Evolutionary conservation across 495 filamentous ascomycete genomes (phyloP).

Genomic region (Lasiosphaeria miniovina): DNA sequence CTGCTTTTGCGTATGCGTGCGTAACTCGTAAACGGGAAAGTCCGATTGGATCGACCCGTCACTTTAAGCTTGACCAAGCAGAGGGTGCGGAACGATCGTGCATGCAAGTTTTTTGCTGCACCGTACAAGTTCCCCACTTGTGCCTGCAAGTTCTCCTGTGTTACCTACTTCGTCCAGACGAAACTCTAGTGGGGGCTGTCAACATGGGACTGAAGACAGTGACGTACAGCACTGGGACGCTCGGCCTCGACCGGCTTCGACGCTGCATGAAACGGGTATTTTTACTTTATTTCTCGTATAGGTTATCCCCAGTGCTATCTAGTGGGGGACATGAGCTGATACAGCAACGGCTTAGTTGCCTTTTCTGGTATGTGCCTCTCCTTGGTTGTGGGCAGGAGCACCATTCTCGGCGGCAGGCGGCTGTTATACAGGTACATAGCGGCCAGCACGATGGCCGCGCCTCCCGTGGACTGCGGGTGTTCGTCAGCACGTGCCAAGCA

Average conservation of each 20-base stretch:
- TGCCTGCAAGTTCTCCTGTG: no score
- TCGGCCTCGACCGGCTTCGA: not conserved
- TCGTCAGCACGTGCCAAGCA: slow-evolving; percentile 27
- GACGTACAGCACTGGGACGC: no score
- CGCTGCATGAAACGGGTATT: not conserved
- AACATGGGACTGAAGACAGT: no score
- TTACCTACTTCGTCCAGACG: no score
- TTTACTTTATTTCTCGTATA: not conserved
- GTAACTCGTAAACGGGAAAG: no score
- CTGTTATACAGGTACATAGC: slow-evolving; percentile 25
- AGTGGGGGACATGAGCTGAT: not conserved
- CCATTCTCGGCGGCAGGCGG: not conserved
- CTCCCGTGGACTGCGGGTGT: slow-evolving; percentile 29
- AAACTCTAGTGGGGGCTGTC: no score
- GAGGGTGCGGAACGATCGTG: no score
- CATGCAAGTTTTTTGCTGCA: no score
- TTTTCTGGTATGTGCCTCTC: slow-evolving; percentile 5
- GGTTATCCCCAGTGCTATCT: not conserved
- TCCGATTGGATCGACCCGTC: no score
- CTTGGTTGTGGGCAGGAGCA: slow-evolving; percentile 18
- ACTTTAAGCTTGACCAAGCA: no score
- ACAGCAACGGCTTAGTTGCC: not conserved
- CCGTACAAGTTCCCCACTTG: no score
- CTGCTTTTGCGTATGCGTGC: no score
- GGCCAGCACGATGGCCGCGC: slow-evolving; percentile 19